These are phyloP conservation scores for Trichoderma arundinaceum DNA, from an alignment of 2,329 filamentous ascomycete genomes.

Conservation along the genomic window DNA sequence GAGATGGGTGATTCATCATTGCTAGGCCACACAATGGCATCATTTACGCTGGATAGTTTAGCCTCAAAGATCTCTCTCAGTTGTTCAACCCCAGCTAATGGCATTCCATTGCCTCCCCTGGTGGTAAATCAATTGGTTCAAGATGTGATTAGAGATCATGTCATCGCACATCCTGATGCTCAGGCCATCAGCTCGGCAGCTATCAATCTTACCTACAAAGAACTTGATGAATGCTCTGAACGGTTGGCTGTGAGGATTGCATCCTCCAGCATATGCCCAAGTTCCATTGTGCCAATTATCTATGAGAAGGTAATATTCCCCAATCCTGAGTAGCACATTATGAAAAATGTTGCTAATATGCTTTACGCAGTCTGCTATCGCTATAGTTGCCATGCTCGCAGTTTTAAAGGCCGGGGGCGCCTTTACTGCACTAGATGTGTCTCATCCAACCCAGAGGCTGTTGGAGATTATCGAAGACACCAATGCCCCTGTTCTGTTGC, in stretches of 20 bases:
- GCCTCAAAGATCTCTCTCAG: neutral
- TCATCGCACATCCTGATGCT: neutral
- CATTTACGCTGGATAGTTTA: neutral
- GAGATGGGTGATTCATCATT: neutral
- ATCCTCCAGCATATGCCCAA: neutral
- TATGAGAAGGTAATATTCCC: conserved; percentile 1
- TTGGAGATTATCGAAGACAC: conserved; percentile 8
- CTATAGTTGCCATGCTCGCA: conserved; percentile 8
- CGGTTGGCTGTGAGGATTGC: neutral
- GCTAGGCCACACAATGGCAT: neutral
- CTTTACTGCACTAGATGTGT: conserved; percentile 7
- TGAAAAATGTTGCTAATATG: neutral
- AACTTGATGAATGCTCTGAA: conserved; percentile 3
- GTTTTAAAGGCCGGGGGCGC: neutral
- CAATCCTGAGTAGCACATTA: neutral
- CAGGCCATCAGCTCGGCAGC: neutral
- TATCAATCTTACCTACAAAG: conserved; percentile 7
- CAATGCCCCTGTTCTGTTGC: neutral
- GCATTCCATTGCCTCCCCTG: neutral
- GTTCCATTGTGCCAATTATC: conserved; percentile 1
- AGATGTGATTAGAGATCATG: neutral
- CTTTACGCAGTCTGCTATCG: neutral
- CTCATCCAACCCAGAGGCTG: conserved; percentile 11
- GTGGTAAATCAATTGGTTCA: neutral
- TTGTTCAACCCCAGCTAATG: neutral